phyloP scores from a whole-genome alignment of 352 stramenopile species.

The Globisporangium radiosum region DNA sequence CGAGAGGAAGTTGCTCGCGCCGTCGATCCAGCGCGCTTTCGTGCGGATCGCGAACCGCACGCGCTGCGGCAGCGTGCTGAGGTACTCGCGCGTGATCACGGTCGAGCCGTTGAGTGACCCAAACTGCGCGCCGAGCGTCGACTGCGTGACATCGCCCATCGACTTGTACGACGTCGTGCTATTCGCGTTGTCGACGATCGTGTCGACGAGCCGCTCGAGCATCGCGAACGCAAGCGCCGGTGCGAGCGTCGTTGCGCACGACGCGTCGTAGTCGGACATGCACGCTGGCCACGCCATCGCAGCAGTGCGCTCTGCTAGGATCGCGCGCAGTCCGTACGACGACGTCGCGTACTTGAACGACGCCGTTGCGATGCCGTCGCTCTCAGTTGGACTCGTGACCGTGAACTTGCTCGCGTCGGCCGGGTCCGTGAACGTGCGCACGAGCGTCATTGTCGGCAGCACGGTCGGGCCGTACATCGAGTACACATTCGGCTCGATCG shows the following conservation, averaged over 20 bases:
- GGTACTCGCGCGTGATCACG: conserved; percentile 29
- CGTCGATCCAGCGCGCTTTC: conserved; percentile 44
- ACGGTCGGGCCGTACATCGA: conserved; percentile 30
- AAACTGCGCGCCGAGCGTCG: conserved; percentile 13
- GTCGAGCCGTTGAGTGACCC: conserved; percentile 12
- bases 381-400: conserved; percentile 8
- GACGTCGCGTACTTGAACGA: conserved; percentile 41
- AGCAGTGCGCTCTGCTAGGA: conserved; percentile 20
- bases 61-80: conserved; percentile 38
- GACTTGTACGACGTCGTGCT: conserved; percentile 52
- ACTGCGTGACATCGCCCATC: conserved; percentile 30
- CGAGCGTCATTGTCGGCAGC: conserved; percentile 21
- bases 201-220: conserved; percentile 33
- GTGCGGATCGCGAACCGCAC: conserved; percentile 38
- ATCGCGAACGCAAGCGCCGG: conserved; percentile 28
- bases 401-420: conserved; percentile 7
- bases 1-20: conserved; percentile 40
- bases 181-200: conserved; percentile 26
- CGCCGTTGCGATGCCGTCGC: conserved; percentile 12
- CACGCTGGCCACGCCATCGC: conserved; percentile 20
- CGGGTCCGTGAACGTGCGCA: conserved; percentile 7
- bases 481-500: conserved; percentile 51
- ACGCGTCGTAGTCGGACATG: conserved; percentile 19
- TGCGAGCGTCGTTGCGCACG: conserved; percentile 20
- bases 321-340: conserved; percentile 39